Evolutionary conservation across 805 yeast species (phyloP).

Genomic region (Kazachstania viticola): DNA sequence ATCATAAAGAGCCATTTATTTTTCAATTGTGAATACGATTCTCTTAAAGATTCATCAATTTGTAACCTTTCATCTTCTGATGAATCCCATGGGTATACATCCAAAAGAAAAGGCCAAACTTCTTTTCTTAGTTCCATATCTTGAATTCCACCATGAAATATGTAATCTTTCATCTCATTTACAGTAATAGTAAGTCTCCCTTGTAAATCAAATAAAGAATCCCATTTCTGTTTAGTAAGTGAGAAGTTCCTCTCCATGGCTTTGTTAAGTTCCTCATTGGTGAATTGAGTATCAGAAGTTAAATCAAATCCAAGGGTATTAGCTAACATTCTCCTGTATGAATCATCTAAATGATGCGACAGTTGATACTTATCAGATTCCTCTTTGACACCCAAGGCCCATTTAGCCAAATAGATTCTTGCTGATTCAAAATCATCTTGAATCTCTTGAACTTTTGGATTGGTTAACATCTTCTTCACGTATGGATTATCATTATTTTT

Average conservation of each 20-base stretch:
- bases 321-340: slow-evolving; percentile 42
- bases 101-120: slow-evolving; percentile 81
- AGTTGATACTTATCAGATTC: slow-evolving; percentile 57
- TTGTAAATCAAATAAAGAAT: slow-evolving; percentile 62
- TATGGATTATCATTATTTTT: slow-evolving; percentile 31
- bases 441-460: slow-evolving; percentile 70
- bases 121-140: slow-evolving; percentile 42
- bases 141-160: slow-evolving; percentile 84
- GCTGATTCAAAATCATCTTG: slow-evolving; percentile 90
- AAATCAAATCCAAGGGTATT: slow-evolving; percentile 50
- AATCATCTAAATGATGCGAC: slow-evolving; percentile 42
- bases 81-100: slow-evolving; percentile 83
- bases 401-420: slow-evolving; percentile 81
- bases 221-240: slow-evolving; percentile 59
- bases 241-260: slow-evolving; percentile 51
- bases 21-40: slow-evolving; percentile 52
- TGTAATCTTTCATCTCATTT: slow-evolving; percentile 65
- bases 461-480: slow-evolving; percentile 44
- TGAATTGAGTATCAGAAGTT: slow-evolving; percentile 16
- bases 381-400: slow-evolving; percentile 91
- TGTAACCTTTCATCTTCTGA: slow-evolving; percentile 55
- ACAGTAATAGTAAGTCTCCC: slow-evolving; percentile 69
- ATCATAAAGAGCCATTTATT: slow-evolving; percentile 46
- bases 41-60: slow-evolving; percentile 41
- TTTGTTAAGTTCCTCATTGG: slow-evolving; percentile 30